Conservation (phyloP, 2,329 filamentous ascomycete genomes). For the Aspergillus eucalypticola region DNA sequence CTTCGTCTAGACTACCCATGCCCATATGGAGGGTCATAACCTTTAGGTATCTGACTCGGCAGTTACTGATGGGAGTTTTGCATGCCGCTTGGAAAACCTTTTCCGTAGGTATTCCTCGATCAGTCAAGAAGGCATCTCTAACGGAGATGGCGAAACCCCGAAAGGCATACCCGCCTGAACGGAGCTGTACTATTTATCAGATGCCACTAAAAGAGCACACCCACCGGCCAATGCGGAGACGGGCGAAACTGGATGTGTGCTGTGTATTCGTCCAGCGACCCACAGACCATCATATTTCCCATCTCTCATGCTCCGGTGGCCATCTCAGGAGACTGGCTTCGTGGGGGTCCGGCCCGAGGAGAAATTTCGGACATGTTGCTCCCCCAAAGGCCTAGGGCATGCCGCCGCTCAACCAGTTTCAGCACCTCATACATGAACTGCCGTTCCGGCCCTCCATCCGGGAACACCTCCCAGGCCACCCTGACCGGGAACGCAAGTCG, state of each 20-base stretch:
- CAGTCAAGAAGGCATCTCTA: not conserved
- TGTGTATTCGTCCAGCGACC: not conserved
- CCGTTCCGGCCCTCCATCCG: constrained; percentile 34
- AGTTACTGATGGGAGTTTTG: too few species aligned
- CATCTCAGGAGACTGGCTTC: constrained; percentile 1
- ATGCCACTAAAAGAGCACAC: not conserved
- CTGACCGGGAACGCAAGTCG: constrained; percentile 40
- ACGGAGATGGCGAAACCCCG: not conserved
- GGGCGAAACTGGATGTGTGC: not conserved
- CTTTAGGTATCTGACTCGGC: too few species aligned
- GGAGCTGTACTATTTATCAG: not conserved
- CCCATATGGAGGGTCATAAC: too few species aligned
- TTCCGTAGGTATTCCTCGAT: too few species aligned
- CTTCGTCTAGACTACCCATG: too few species aligned
- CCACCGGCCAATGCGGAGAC: not conserved
- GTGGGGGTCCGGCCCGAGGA: constrained; percentile 27
- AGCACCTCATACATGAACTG: constrained; percentile 35
- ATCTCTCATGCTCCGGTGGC: not conserved
- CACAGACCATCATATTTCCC: not conserved
- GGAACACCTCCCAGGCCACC: constrained; percentile 41
- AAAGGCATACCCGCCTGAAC: not conserved
- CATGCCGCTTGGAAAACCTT: too few species aligned
- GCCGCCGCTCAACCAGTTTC: constrained; percentile 36
- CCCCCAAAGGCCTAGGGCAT: constrained; percentile 39
- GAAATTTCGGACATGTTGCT: constrained; percentile 39